phyloP scores from a whole-genome alignment of 495 filamentous ascomycete genomes.

The Neohortaea acidophila region DNA sequence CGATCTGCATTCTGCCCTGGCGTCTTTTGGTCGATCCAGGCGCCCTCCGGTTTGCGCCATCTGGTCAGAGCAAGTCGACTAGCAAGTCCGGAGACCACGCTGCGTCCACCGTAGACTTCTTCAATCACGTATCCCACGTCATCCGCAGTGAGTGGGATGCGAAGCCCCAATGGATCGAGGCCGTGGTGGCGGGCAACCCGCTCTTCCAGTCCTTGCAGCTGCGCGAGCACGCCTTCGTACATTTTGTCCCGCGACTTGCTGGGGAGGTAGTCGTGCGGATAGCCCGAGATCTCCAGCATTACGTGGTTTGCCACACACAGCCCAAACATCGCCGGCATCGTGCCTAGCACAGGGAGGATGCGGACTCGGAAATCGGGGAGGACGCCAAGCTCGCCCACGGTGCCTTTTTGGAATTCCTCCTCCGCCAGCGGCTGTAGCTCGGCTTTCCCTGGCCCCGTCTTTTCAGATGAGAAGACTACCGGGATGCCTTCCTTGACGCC shows the following conservation, averaged over 20 bases:
- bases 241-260: constrained; percentile 78
- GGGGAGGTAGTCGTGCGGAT: constrained; percentile 69
- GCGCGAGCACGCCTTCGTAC: constrained; percentile 64
- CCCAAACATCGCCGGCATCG: constrained; percentile 94
- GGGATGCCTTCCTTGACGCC: constrained; percentile 78
- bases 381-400: constrained; percentile 71
- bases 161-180: constrained; percentile 52
- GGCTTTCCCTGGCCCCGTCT: constrained; percentile 81
- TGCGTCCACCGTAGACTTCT: constrained; percentile 74
- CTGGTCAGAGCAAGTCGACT: constrained; percentile 61
- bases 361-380: constrained; percentile 84
- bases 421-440: constrained; percentile 72
- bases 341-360: constrained; percentile 86
- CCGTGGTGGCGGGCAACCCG: constrained; percentile 44
- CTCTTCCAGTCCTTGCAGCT: constrained; percentile 61
- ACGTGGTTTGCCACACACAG: constrained; percentile 82
- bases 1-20: constrained; percentile 53
- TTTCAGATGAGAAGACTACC: constrained; percentile 86
- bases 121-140: constrained; percentile 81
- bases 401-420: constrained; percentile 78
- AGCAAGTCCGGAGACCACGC: constrained; percentile 62
- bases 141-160: constrained; percentile 56
- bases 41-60: constrained; percentile 47
- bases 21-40: constrained; percentile 24
- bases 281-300: constrained; percentile 69